Evolutionary conservation across 2,329 filamentous ascomycete genomes (phyloP), one percentile per base, ranked within the genome.

Genomic region (Uncinocarpus reesii): DNA sequence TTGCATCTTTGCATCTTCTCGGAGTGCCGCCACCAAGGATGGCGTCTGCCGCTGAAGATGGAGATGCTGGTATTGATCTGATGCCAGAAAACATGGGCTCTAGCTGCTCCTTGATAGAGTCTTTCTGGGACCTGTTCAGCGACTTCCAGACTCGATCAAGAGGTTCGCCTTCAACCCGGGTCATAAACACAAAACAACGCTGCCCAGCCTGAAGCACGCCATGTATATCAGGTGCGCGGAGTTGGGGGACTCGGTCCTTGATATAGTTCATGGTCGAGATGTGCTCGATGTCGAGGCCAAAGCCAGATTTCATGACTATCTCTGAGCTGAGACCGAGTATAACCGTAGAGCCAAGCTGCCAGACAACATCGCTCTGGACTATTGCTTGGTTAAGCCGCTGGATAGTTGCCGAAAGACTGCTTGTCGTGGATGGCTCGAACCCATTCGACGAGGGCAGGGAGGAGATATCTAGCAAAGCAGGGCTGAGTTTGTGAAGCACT

Each of bases 1-100:
- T 46, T 36, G 48, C 45, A 50, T 54, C 52, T 49, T 52, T 54
- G 29, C 52, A 54, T 28, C 52, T 51, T 29, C 50, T 49, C 47
- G 52, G 52, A 38, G 40, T 51, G 21, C 52, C 50, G 26, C 52
- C 52, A 37, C 50, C 52, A 51, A 54, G 45, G 20, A 51, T 41
- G 26, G 53, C 53, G 26, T 49, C 32, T 21, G 51, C 36, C 29
- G 48, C 28, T 23, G 18, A 38, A 38, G 37, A 26, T 26, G 50
- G 23, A 32, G 51, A 48, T 18, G 48, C 38, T 32, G 48, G 51
- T 15, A 55, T 18, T 28, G 49, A 55, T 36, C 51, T 48, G 29
- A 55, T 51, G 37, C 41, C 23, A 23, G 49, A 31, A 42, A 55
- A 41, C 34, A 55, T 51, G 28, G 38, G 32, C 29, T 41, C 51